Percentiles rank a stretch among this genome's conserved stretches.
These are phyloP conservation scores for Cryptococcus sp. DNA, from an alignment of 1,284 basidiomycete species.

Conservation along the genomic window DNA sequence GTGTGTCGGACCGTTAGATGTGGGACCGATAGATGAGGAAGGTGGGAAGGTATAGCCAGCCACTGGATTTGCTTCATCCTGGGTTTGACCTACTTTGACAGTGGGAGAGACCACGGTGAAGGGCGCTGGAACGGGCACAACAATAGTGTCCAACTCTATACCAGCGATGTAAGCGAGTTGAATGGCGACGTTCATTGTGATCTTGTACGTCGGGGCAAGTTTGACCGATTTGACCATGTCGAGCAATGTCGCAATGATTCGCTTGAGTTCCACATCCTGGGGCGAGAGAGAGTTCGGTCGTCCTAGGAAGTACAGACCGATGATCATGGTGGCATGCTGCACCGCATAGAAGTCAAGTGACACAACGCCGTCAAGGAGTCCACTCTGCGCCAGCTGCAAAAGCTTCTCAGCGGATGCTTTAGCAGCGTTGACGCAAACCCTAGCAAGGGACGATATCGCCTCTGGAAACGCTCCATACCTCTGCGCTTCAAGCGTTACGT, in stretches of 20 bases:
- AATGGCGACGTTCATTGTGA: slow-evolving; percentile 27
- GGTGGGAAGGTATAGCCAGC: too few relatives aligned
- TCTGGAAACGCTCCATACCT: too few relatives aligned
- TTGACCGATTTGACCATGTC: slow-evolving; percentile 5
- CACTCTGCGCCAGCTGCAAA: slow-evolving; percentile 7
- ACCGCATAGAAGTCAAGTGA: slow-evolving; percentile 25
- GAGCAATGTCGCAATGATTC: slow-evolving; percentile 3
- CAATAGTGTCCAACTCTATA: slow-evolving; percentile 11
- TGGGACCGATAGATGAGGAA: neutral
- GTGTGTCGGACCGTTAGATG: neutral
- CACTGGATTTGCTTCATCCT: too few relatives aligned
- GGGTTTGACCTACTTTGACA: too few relatives aligned
- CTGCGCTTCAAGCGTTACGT: slow-evolving; percentile 2
- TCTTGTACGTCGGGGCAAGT: slow-evolving; percentile 24
- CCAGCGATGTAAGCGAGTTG: slow-evolving; percentile 22
- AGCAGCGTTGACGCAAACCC: slow-evolving; percentile 9
- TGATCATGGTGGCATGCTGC: slow-evolving; percentile 27
- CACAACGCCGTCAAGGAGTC: slow-evolving; percentile 12
- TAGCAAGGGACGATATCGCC: neutral
- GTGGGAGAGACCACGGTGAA: neutral
- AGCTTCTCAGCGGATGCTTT: slow-evolving; percentile 14
- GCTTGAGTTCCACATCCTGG: neutral
- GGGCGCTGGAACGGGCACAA: neutral
- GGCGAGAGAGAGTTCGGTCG: slow-evolving; percentile 9
- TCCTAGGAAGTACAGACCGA: slow-evolving; percentile 19